Base-by-base conservation (phyloP, 1,284 basidiomycete genomes). In the Melanopsichium pennsylvanicum region DNA sequence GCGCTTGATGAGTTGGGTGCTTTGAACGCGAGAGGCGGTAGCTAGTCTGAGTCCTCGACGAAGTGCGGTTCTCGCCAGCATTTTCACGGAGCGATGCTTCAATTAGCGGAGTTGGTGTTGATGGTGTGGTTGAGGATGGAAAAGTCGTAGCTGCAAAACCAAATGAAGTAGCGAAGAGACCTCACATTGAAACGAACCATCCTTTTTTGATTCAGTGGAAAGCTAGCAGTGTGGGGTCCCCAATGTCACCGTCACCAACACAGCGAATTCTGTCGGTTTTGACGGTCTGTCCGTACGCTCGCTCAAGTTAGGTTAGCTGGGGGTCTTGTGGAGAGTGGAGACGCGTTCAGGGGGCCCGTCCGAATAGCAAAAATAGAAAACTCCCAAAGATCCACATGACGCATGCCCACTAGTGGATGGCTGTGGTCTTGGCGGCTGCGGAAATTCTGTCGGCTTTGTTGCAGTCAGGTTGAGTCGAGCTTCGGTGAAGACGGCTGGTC, bases 181-280 rank as follows among this genome's bases (percentile, higher is more conserved):
- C n/a, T n/a, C n/a, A n/a, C n/a, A n/a, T n/a, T n/a, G n/a, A n/a
- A n/a, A n/a, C n/a, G n/a, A n/a, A n/a, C n/a, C n/a, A n/a, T n/a
- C n/a, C n/a, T n/a, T n/a, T n/a, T n/a, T n/a, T n/a, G n/a, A 7
- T 29, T 29, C 8, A 29, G 7, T 13, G 13, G 27, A 29, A 13
- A 13, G 27, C 27, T 29, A 29, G 16, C 19, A 48, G 40, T 60
- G 58, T 34, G 58, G 50, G 58, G 50, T 25, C 58, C 58, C 58
- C 50, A 16, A 34, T 29, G 27, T 29, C 27, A 29, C 27, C 8
- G 27, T 29, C 27, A 29, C 8, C 27, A 27, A 19, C 21, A 16
- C n/a, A 49, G 21, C 26, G 15, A 13, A 34, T 5, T 13, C 6
- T 13, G 32, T 58, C 56, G 56, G 56, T 36, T 58, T 58, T 58